Evolutionary conservation across 768 basidiomycete genomes (phyloP), one percentile per base, ranked within the genome.

Genomic region (Mycena alexandri): DNA sequence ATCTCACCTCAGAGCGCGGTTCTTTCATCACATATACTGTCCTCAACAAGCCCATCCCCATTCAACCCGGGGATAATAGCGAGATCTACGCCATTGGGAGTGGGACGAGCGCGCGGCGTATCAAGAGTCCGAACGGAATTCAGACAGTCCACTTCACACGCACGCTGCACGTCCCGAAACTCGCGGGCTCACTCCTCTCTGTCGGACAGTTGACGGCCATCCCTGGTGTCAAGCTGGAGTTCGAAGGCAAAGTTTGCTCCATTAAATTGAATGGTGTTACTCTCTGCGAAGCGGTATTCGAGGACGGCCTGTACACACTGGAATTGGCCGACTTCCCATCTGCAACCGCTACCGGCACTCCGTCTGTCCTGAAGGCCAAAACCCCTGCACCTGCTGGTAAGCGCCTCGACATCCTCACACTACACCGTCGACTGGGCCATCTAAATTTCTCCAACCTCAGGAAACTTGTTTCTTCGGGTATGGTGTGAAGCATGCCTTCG

Each of bases 41-140:
- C 7, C 54, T 55, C 2, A 12, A 42, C 19, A 43, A 55, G 19
- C 54, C 38, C 0, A 42, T 55, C 19, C 54, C 54, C 2, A 55
- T 55, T 16, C 41, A 42, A 38, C 54, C 42, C 8, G 54, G 54
- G 24, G 21, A 55, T 19, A 55, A 55, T 12, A 55, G 46, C 21
- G 21, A 47, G 21, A 47, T 47, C 4, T 11, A 47, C 10, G 46
- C 21, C 5, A 47, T 22, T 17, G 54, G 54, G 2, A 2, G 0
- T 19, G 54, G 54, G 1, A 55, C 41, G 10, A 42, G 54, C 11
- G 14, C 22, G 19, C 17, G 34, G 21, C 38, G n/a, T 9, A 24
- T 41, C 53, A 54, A 54, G 53, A 21, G n/a, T 2, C 36, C 36
- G 19, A n/a, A 2, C 13, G 53, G 53, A 13, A 9, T 41, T 11